Evolutionary conservation across 192 early-diverging fungal genomes (phyloP), one percentile per base, ranked within the genome.

Genomic region (Mortierella claussenii): DNA sequence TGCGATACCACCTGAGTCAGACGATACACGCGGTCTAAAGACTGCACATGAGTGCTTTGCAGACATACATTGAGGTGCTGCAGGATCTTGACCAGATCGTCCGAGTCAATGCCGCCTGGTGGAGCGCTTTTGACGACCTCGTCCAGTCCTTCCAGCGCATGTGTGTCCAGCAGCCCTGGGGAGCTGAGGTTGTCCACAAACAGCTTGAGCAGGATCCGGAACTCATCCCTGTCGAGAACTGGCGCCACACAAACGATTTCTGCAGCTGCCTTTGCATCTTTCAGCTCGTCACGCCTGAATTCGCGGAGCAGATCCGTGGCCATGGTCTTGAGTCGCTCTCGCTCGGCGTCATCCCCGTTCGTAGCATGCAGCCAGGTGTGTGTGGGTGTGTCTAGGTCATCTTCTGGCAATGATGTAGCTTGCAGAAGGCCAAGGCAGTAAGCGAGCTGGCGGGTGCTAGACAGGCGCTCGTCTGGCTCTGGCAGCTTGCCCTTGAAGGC

Each of bases 61-160:
- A 63, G 13, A n/a, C 26, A 36, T 11, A 28, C n/a, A 17, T 37
- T 37, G 36, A 63, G 17, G 7, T 18, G 13, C 2, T 45, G 20
- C 20, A 63, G 48, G 34, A 63, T 63, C 23, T 49, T 47, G 47
- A 46, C 44, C 3, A 60, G 31, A 21, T 60, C 59, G 7, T 60
- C 59, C 4, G 59, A 17, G 7, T 34, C 3, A 23, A 60, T 44
- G 23, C 33, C 24, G 9, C 17, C 27, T 15, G 59, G 59, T 24
- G 31, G 18, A 2, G 59, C 48, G 21, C 21, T 49, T 27, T 49
- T 20, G 15, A 45, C 20, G 4, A 45, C 3, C 13, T 15, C 4
- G 17, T 13, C 43, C 13, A 45, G 15, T 20, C 43, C 43, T n/a
- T 45, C 43, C 15, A 45, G 43, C 20, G 20, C 20, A 45, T 45